Percentiles rank a stretch among this genome's conserved stretches.
Conservation (phyloP, 2,329 filamentous ascomycete genomes). For the Aspergillus quadricinctus region DNA sequence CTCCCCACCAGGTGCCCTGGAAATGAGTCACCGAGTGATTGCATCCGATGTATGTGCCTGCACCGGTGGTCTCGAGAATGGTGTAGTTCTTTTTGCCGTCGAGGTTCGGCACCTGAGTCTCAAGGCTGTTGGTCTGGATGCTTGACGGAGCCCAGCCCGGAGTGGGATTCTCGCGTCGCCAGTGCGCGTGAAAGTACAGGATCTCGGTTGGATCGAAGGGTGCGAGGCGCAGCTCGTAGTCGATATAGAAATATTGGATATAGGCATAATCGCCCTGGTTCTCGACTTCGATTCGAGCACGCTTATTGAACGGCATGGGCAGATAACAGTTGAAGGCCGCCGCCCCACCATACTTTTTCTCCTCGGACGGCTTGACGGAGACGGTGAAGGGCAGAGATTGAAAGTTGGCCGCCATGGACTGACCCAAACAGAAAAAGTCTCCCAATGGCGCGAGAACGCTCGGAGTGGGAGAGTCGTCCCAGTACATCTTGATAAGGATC, state of each 20-base stretch:
- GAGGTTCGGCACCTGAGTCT: slow-evolving; percentile 24
- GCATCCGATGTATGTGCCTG: slow-evolving; percentile 30
- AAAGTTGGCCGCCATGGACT: slow-evolving; percentile 33
- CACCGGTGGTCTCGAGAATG: slow-evolving; percentile 28
- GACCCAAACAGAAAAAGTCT: slow-evolving; percentile 31
- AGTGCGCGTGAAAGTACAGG: slow-evolving; percentile 33
- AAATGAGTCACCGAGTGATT: slow-evolving; percentile 31
- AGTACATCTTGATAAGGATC: slow-evolving; percentile 34
- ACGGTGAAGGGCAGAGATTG: slow-evolving; percentile 33
- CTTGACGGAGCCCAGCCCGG: slow-evolving; percentile 24
- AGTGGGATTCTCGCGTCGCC: slow-evolving; percentile 29
- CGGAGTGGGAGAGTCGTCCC: slow-evolving; percentile 29
- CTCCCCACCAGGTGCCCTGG: slow-evolving; percentile 35
- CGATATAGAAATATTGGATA: slow-evolving; percentile 35
- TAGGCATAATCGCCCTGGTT: slow-evolving; percentile 32
- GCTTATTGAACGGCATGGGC: slow-evolving; percentile 30
- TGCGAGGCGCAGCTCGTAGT: slow-evolving; percentile 29
- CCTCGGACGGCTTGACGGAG: slow-evolving; percentile 29
- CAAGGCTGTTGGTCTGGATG: slow-evolving; percentile 26
- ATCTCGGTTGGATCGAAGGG: slow-evolving; percentile 20
- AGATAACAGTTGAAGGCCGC: slow-evolving; percentile 33
- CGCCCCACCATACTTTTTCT: slow-evolving; percentile 32
- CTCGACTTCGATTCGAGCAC: slow-evolving; percentile 33
- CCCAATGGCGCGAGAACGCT: slow-evolving; percentile 29
- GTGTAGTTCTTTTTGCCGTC: slow-evolving; percentile 24